Percentiles rank a stretch among this genome's conserved stretches.
phyloP scores from a whole-genome alignment of 257 asterid genomes.

The Lavandula angustifolia region DNA sequence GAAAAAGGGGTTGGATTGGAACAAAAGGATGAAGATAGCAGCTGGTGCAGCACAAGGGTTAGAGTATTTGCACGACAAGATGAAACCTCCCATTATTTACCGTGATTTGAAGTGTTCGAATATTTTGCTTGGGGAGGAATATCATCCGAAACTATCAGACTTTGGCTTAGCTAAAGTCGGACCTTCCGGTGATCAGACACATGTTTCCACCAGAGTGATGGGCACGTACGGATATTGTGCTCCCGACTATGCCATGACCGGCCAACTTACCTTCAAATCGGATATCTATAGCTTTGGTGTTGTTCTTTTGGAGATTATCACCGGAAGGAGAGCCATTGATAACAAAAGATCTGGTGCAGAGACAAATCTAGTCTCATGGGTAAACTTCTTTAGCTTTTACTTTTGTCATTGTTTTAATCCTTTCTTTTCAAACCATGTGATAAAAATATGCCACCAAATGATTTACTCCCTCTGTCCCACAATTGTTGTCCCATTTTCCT shows the following conservation, averaged over 20 bases:
- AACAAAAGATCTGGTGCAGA: slow-evolving; percentile 40
- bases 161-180: slow-evolving; percentile 85
- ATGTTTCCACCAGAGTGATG: slow-evolving; percentile 88
- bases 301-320: slow-evolving; percentile 75
- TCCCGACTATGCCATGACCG: slow-evolving; percentile 87
- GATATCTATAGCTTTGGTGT: slow-evolving; percentile 90
- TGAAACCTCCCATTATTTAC: slow-evolving; percentile 69
- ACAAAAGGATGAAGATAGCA: slow-evolving; percentile 74
- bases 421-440: neutral
- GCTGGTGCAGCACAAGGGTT: slow-evolving; percentile 83
- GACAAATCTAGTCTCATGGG: slow-evolving; percentile 71
- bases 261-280: slow-evolving; percentile 74
- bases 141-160: slow-evolving; percentile 78
- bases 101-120: slow-evolving; percentile 84
- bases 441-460: neutral
- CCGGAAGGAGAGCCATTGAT: slow-evolving; percentile 81
- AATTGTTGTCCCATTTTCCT: no score
- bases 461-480: no score
- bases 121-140: slow-evolving; percentile 70
- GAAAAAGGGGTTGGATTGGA: slow-evolving; percentile 61
- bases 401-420: neutral
- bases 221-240: slow-evolving; percentile 93
- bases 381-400: slow-evolving; percentile 30
- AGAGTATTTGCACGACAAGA: slow-evolving; percentile 79
- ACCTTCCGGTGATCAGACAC: slow-evolving; percentile 74